Base-by-base conservation (phyloP, 495 filamentous ascomycete genomes). In the Penicillium bialowiezense region DNA sequence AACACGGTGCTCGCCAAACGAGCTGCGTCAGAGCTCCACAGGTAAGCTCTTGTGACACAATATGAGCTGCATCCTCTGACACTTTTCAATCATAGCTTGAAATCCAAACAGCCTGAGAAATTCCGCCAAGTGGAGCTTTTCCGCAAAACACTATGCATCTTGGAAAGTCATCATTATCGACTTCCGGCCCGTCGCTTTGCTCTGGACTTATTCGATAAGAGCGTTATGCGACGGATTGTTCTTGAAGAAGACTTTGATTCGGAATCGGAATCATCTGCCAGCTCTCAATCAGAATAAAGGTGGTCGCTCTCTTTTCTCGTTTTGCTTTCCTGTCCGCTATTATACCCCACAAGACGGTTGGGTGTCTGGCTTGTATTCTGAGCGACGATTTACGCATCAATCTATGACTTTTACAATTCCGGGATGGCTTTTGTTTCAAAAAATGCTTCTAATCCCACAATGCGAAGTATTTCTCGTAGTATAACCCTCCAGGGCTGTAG, bases 151-250 rank as follows among this genome's bases (percentile, higher is more conserved):
- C 84, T 97, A 74, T 77, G 73, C 26, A 71, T 97, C 26, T 75
- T 98, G n/a, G 93, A 96, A 70, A 84, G 81, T 41, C 90, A 96
- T 53, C 89, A 93, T 58, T 97, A 90, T 65, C 81, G 92, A 24
- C 75, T 97, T 18, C 83, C 82, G 5, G 84, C 90, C 40, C 85
- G 92, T 34, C 86, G 89, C 34, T 91, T 95, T 65, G 84, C 96
- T 28, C 83, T 97, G 41, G 91, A 97, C 63, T 71, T 97, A 19
- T 98, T 97, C 65, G 92, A 97, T 55, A 91, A 89, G 68, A 82
- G 77, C 29, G 89, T 97, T 21, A 73, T 97, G 65, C 74, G 90
- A 55, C 80, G 82, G 34, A 88, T 97, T 44, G 85, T 97, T 26
- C 66, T 86, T 5, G 81, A 83, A 41, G 84, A 87, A 43, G 83